Conservation (phyloP, 352 stramenopile genomes). For the Pythium phragmitis region DNA sequence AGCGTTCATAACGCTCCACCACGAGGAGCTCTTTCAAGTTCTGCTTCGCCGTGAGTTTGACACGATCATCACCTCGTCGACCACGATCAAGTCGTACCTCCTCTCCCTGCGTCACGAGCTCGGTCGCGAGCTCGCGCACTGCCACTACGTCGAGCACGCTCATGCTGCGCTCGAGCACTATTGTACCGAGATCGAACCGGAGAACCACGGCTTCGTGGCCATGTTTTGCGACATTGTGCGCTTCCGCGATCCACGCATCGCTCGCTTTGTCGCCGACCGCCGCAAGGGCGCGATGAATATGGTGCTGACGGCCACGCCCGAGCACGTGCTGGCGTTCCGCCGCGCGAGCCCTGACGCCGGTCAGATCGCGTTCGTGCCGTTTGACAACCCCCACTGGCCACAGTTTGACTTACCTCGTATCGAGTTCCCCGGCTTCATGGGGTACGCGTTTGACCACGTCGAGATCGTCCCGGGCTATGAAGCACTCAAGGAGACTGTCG, state of each 20-base stretch:
- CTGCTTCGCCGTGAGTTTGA: constrained; percentile 43
- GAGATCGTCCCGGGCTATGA: constrained; percentile 59
- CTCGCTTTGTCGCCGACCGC: constrained; percentile 51
- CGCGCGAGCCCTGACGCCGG: constrained; percentile 44
- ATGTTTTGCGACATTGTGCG: constrained; percentile 81
- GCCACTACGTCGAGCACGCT: constrained; percentile 33
- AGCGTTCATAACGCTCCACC: constrained; percentile 38
- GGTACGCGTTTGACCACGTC: constrained; percentile 72
- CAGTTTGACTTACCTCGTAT: constrained; percentile 45
- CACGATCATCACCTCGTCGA: constrained; percentile 41
- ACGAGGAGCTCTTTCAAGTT: constrained; percentile 36
- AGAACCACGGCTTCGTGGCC: constrained; percentile 62
- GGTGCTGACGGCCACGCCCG: constrained; percentile 55
- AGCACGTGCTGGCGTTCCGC: constrained; percentile 63
- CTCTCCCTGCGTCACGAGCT: constrained; percentile 42
- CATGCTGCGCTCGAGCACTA: constrained; percentile 55
- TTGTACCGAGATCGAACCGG: constrained; percentile 38
- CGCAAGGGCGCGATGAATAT: constrained; percentile 61
- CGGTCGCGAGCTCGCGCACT: constrained; percentile 50
- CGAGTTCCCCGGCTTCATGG: constrained; percentile 51
- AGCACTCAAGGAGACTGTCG: constrained; percentile 55
- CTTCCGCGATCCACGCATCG: constrained; percentile 57
- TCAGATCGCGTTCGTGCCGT: constrained; percentile 64
- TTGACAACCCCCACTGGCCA: constrained; percentile 72
- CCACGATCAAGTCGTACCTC: constrained; percentile 54